These are phyloP conservation scores for Clitoria ternatea DNA, from an alignment of 306 rosid genomes.

Conservation along the genomic window DNA sequence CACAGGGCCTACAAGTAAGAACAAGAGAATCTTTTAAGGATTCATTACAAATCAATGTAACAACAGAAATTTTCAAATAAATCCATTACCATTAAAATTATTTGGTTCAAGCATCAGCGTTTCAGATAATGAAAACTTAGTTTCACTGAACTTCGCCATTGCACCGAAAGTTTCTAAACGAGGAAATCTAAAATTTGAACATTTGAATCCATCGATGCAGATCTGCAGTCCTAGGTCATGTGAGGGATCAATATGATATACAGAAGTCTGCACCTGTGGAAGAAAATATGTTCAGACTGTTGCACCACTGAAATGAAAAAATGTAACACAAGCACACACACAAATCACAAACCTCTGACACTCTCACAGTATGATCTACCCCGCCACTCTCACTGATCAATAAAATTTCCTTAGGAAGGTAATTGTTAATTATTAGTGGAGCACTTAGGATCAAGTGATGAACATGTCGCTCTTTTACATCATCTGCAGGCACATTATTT, in stretches of 20 bases:
- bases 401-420: conserved; percentile 67
- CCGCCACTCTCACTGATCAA: conserved; percentile 75
- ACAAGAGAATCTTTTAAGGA: conserved; percentile 17
- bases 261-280: conserved; percentile 63
- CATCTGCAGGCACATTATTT: conserved; percentile 37
- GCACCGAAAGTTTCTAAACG: conserved; percentile 75
- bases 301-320: not conserved
- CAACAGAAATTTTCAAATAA: conserved; percentile 13
- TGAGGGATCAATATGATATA: conserved; percentile 86
- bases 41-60: not conserved
- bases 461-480: conserved; percentile 52
- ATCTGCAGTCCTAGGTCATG: conserved; percentile 81
- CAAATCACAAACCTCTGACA: conserved; percentile 74
- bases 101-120: conserved; percentile 51
- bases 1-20: conserved; percentile 50
- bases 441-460: conserved; percentile 70
- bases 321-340: not conserved
- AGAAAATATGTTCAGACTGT: conserved; percentile 9
- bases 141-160: conserved; percentile 65
- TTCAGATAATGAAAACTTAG: conserved; percentile 71
- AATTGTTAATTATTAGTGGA: conserved; percentile 72
- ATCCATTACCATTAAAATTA: conserved; percentile 40
- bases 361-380: conserved; percentile 46
- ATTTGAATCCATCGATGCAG: conserved; percentile 60
- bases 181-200: conserved; percentile 63